Base-by-base conservation (phyloP, 805 yeast genomes). In the Metschnikowia arizonensis region DNA sequence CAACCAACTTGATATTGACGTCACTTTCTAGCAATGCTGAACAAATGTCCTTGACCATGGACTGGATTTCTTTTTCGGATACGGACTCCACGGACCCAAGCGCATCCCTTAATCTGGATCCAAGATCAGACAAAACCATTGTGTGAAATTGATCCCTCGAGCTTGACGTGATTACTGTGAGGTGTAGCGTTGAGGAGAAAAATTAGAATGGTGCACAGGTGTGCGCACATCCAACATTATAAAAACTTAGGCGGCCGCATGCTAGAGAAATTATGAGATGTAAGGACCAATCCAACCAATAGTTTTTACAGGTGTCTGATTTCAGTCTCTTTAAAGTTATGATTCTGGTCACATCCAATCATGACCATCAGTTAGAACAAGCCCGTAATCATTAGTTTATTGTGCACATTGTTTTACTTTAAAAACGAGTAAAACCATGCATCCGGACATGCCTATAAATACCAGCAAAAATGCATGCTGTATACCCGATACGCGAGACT, bases 11-110 rank as follows among this genome's bases (percentile, higher is more conserved):
- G 61, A 93, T 82, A 60, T 93, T 93, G 19, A 91, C 98, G 65
- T 91, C 99, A n/a, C 93, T 77, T 65, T 90, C 97, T 47, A 93
- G 72, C 46, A 91, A 75, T 0, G 99, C 99, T 48, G 86, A 83
- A 47, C 95, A 87, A 42, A 91, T 83, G 57, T 86, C 95, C 63
- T 91, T 91, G 56, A 93, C 69, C 83, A 90, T 79, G 26, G 58
- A 47, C 34, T 61, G 62, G 35, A 72, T 62, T 42, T 72, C 76
- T 28, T 60, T 62, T 38, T 63, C 66, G 3, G 72, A 62, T 4
- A 69, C 75, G 5, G 72, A 65, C 15, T 68, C 69, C 28, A 71
- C 71, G 5, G 64, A 59, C 14, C 73, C 68, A 30, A 72, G 62
- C 3, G 76, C 75, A n/a, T 64, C 65, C 42, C 74, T 62, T 45